A percentile compares a stretch with the other conserved stretches of the same genome.
These are phyloP conservation scores for Cladorrhinum samala DNA, from an alignment of 495 filamentous ascomycete genomes.

Conservation along the genomic window DNA sequence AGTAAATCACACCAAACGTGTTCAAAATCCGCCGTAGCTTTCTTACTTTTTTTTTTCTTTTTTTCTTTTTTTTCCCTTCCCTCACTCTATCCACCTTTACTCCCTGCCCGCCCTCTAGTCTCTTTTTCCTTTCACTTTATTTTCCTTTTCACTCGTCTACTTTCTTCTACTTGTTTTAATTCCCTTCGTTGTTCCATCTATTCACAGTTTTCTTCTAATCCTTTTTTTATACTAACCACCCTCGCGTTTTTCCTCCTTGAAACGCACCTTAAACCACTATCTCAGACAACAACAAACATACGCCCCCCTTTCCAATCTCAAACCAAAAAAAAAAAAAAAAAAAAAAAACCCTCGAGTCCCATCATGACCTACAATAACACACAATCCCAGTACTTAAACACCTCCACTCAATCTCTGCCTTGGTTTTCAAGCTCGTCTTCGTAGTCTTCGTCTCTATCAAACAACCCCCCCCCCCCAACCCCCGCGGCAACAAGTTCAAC, in stretches of 20 bases:
- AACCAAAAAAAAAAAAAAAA: neutral
- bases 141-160: no score
- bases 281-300: neutral
- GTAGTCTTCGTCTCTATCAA: constrained; percentile 1
- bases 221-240: neutral
- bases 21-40: no score
- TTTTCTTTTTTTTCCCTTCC: no score
- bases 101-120: no score
- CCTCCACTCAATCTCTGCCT: constrained; percentile 1
- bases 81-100: no score
- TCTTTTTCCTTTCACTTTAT: no score
- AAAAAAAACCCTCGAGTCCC: neutral
- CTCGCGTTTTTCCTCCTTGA: neutral
- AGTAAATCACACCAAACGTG: no score
- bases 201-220: neutral
- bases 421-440: neutral
- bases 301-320: no score
- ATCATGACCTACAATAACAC: neutral
- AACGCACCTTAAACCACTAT: neutral
- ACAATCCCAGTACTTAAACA: neutral
- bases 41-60: no score
- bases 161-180: no score
- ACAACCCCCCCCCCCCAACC: constrained; percentile 5
- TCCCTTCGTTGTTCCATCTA: neutral
- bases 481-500: neutral